Base-by-base conservation (phyloP, 2,329 filamentous ascomycete genomes). In the Mariannaea sp. region DNA sequence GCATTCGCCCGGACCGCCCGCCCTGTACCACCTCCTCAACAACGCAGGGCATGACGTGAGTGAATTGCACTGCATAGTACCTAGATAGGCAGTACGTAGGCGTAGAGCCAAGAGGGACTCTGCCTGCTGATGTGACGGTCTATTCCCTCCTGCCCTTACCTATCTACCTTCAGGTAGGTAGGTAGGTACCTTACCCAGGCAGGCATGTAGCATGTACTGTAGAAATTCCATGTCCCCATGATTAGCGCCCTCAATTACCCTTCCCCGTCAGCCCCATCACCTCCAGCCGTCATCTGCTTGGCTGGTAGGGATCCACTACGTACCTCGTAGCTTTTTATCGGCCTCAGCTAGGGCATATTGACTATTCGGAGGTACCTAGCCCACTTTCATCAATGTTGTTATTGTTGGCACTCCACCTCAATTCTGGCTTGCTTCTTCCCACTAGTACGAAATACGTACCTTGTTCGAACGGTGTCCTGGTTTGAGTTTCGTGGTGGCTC, bases 211-310 rank as follows among this genome's bases (percentile, higher is more conserved):
- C n/a, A n/a, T n/a, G n/a, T n/a, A n/a, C n/a, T n/a, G n/a, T 49
- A 53, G 51, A 53, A 53, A 53, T 53, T 53, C 51, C 44, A 53
- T 49, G 51, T 20, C 45, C 42, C 43, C 36, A 7, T 29, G 36
- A 48, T 53, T 53, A 53, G 50, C 50, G 49, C 41, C 36, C 51
- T 24, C 43, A 32, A 47, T 47, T 36, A 35, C 20, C 44, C 44
- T 32, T 17, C 51, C 61, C 61, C 53, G 61, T 59, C 59, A 63
- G 59, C 61, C 62, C 58, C 61, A 53, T 61, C 54, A 56, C 59
- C 55, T 64, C 59, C 55, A 46, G 49, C 49, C 49, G 50, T 43
- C 35, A 43, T 43, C 24, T 36, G 33, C 19, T 50, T 41, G 22
- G 39, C n/a, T 26, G 22, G 33, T 27, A 26, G n/a, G n/a, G n/a